These are phyloP conservation scores for Pneumocystis canis DNA, from an alignment of 1,139 yeast genomes.

Conservation along the genomic window DNA sequence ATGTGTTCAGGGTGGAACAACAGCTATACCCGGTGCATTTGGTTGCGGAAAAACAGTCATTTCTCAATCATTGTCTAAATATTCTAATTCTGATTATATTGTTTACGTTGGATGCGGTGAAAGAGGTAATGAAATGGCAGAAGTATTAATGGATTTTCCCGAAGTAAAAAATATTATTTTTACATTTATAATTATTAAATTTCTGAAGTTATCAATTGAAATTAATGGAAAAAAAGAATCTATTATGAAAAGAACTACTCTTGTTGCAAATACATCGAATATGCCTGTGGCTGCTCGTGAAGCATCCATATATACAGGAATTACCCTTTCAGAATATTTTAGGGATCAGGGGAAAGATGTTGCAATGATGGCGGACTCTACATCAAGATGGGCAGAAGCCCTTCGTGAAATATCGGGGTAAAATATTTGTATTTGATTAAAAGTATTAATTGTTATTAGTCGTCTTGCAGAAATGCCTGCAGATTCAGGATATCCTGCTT, in stretches of 20 bases:
- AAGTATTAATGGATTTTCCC: slow-evolving; percentile 98
- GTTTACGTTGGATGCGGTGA: slow-evolving; percentile 91
- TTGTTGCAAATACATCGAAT: slow-evolving; percentile 95
- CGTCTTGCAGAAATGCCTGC: slow-evolving; percentile 99
- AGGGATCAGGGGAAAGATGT: slow-evolving; percentile 99
- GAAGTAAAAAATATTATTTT: slow-evolving; percentile 28
- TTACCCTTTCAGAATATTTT: slow-evolving; percentile 94
- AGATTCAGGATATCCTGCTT: slow-evolving; percentile 99
- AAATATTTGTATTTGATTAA: background rate
- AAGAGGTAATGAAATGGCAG: slow-evolving; percentile 98
- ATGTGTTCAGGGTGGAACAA: slow-evolving; percentile 99
- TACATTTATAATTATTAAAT: background rate
- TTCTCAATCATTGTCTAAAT: slow-evolving; percentile 92
- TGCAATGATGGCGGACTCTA: slow-evolving; percentile 98
- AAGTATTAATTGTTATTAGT: slow-evolving; percentile 26
- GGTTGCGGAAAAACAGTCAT: slow-evolving; percentile 99
- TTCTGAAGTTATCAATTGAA: slow-evolving; percentile 51
- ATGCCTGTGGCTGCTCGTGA: slow-evolving; percentile 99
- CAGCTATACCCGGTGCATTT: slow-evolving; percentile 99
- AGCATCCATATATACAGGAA: slow-evolving; percentile 98
- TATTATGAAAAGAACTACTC: slow-evolving; percentile 96
- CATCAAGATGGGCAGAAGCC: slow-evolving; percentile 99
- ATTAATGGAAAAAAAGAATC: slow-evolving; percentile 90
- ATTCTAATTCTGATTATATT: slow-evolving; percentile 90
- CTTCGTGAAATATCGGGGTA: slow-evolving; percentile 85